Evolutionary conservation across 225 moss, liverwort and hornwort genomes (phyloP), one percentile per base, ranked within the genome.

Genomic region (Takakia lepidozioides): DNA sequence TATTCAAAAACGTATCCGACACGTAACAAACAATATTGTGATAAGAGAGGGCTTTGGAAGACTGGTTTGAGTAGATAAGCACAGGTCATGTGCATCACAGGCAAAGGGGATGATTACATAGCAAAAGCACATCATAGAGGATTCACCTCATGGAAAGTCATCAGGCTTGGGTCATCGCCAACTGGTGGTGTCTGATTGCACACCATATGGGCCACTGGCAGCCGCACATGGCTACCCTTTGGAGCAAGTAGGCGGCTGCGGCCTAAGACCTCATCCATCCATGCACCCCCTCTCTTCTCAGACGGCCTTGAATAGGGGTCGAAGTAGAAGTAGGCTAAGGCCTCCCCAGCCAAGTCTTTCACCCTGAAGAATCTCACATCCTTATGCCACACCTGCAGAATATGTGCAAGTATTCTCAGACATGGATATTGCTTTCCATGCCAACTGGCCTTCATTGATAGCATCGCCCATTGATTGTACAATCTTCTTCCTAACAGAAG

Each of bases 121-220:
- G 19, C 6, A 17, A 45, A 19, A 45, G 19, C 14, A 19, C 19
- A 2, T 19, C 15, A 23, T 10, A 23, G 32, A 30, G 3, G 28
- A 28, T 4, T 8, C 63, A 74, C 74, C 71, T 78, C 77, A 26
- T 63, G 64, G 23, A 78, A 78, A 25, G 77, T 78, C 77, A 78
- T 78, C 29, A 78, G 56, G 46, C 77, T 78, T 10, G 77, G 72
- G 46, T 78, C 72, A 34, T 72, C 72, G 32, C 72, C 77, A 49
- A 78, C 77, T 25, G 77, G 77, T 54, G 77, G 72, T 41, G 72
- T 78, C 64, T 78, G 77, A 49, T 78, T 78, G 68, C 77, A 78
- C n/a, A 78, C 77, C 77, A 78, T 72, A 23, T 78, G 77, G 24
- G 77, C 77, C 26, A 78, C 77, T 10, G 77, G 77, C 25, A 72